Conservation (phyloP, 306 rosid genomes). For the Benincasa hispida region DNA sequence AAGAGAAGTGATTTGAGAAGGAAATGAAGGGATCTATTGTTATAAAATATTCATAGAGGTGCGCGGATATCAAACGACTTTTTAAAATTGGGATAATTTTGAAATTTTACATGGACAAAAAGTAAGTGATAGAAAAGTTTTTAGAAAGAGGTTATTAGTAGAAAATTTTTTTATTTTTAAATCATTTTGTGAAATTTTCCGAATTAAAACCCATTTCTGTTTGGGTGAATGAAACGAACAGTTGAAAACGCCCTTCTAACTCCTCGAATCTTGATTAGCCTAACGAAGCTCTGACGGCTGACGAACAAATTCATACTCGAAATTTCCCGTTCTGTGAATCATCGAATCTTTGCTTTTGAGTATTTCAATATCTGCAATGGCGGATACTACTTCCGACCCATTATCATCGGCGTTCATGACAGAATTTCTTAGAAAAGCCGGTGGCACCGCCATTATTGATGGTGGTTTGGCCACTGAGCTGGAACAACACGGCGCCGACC, state of each 20-base stretch:
- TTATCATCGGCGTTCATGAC: constrained; percentile 20
- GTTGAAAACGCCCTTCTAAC: background rate
- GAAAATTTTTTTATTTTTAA: too few relatives aligned
- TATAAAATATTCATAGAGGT: too few relatives aligned
- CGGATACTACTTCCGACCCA: background rate
- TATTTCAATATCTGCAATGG: background rate
- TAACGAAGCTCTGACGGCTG: background rate
- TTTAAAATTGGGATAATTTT: too few relatives aligned
- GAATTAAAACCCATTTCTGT: too few relatives aligned
- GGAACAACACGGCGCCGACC: constrained; percentile 86
- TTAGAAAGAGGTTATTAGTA: too few relatives aligned
- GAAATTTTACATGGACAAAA: too few relatives aligned
- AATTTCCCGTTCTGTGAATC: background rate
- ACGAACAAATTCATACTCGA: background rate
- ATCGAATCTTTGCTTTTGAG: background rate
- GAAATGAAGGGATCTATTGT: too few relatives aligned
- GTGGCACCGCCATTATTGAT: constrained; percentile 61
- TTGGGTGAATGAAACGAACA: background rate
- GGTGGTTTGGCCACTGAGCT: constrained; percentile 94
- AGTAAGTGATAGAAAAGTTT: too few relatives aligned
- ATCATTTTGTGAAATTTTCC: too few relatives aligned
- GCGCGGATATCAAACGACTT: too few relatives aligned
- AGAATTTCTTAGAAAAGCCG: constrained; percentile 44
- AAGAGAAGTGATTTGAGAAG: too few relatives aligned
- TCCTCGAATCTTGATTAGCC: background rate